Base-by-base conservation (phyloP, 345 rosid species). In the Reutealis trisperma region DNA sequence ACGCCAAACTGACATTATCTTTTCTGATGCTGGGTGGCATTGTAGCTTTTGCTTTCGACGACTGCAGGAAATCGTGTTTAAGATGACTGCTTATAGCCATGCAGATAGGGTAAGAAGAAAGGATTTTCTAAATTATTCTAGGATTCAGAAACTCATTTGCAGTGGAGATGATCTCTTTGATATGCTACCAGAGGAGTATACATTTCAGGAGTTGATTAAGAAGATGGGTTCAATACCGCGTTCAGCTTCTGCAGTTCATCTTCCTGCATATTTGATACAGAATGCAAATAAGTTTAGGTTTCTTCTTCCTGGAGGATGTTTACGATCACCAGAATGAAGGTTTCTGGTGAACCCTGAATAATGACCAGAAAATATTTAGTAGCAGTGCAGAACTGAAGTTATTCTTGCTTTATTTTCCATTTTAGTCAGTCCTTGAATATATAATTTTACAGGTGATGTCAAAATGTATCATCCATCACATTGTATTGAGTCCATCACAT, bases 21-120 rank as follows among this genome's bases (percentile, higher is more conserved):
- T 95, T 37, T 84, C 99, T 0, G 96, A 95, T 41, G 96, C 97
- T 22, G 98, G 98, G 19, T 95, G 99, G 98, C 99, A 95, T 79
- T 95, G 97, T 55, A 92, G 99, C 84, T 95, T 93, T 80, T 95
- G 97, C 84, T 93, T 89, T 66, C 82, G 96, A 14, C 79, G 71
- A 7, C 89, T 92, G 18, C 65, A 61, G 8, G 98, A 90, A 10
- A 92, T 93, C n/a, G 89, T 85, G 66, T 89, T 93, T 72, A 93
- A 95, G 86, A 93, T 93, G 96, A 93, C 93, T 24, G 98, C 91
- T 44, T 95, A 92, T 54, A 95, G 99, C 85, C 99, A 95, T 72
- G 98, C 99, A 2, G 92, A 93, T 47, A 87, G 99, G 75, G 99
- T 91, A 19, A 87, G 37, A 70, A 82, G 73, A 62, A 81, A 68